Base-by-base conservation (phyloP, 1,284 basidiomycete genomes). In the Leucoagaricus sp. region DNA sequence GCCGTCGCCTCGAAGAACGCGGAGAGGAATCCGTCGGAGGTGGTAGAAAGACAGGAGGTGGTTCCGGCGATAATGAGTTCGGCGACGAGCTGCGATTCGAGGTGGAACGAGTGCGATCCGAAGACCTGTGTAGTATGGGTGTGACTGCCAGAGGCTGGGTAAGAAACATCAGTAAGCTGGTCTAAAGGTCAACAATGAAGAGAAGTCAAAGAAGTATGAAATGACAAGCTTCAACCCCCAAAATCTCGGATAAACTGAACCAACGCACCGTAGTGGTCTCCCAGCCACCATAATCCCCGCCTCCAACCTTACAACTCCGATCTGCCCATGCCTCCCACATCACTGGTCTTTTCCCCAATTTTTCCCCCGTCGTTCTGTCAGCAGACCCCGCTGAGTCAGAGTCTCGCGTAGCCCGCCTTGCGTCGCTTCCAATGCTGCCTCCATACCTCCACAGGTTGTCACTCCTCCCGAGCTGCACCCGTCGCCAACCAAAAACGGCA, bases 401-500 rank as follows among this genome's bases (percentile, higher is more conserved):
- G 33, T 28, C 38, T 17, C 15, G 15, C 8, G 15, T 31, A 23
- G 12, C 36, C 1, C 26, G 36, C 4, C 29, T 19, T 49, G 10
- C 48, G 41, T 36, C 47, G 17, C 17, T 21, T 19, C 31, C 4
- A 25, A 23, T 19, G 28, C 7, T 23, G 25, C 29, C 41, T 26
- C 19, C 34, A 8, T 29, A 17, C 53, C 28, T 29, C 38, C 42
- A 21, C 28, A 45, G 29, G 19, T 46, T 21, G 40, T 44, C 31
- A 29, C 55, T 54, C 15, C 67, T 69, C n/a, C 66, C 63, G 17
- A 59, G 64, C 23, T 69, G 65, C 15, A 74, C 50, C 38, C 73
- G 69, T 59, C 74, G 65, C 73, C 77, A 81, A 23, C 71, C 74
- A 47, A 81, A 77, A 6, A 79, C 68, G 5, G 68, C 65, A 5